phyloP scores from a whole-genome alignment of 148 eudicot species.

The Fagopyrum esculentum region DNA sequence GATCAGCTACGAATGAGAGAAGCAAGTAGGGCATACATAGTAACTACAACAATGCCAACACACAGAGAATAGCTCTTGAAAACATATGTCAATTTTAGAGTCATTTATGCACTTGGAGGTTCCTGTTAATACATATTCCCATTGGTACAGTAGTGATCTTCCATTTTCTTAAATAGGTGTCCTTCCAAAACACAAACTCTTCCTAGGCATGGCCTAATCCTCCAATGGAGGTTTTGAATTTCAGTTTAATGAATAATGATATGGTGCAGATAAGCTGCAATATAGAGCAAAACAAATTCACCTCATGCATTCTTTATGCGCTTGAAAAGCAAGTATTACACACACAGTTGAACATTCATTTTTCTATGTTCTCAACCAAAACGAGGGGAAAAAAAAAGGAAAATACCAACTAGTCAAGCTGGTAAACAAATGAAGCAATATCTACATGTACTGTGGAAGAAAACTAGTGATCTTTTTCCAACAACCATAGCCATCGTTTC shows the following conservation, averaged over 20 bases:
- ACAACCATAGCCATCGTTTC: neutral
- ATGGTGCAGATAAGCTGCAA: neutral
- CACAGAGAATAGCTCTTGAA: neutral
- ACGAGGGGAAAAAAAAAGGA: neutral
- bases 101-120: neutral
- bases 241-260: neutral
- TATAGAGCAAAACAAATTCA: neutral
- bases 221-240: neutral
- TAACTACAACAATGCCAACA: neutral
- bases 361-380: neutral
- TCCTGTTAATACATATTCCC: neutral
- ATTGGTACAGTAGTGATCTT: neutral
- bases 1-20: neutral
- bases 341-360: neutral
- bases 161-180: neutral
- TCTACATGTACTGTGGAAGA: neutral
- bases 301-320: neutral
- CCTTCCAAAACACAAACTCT: neutral
- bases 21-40: neutral
- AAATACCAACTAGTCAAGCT: neutral
- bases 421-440: neutral
- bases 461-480: neutral
- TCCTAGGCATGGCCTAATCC: neutral
- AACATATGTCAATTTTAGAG: neutral
- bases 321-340: neutral